Percentiles rank a stretch among this genome's conserved stretches.
These are phyloP conservation scores for Solanum clarkiae DNA, from an alignment of 257 asterid species.

Conservation along the genomic window DNA sequence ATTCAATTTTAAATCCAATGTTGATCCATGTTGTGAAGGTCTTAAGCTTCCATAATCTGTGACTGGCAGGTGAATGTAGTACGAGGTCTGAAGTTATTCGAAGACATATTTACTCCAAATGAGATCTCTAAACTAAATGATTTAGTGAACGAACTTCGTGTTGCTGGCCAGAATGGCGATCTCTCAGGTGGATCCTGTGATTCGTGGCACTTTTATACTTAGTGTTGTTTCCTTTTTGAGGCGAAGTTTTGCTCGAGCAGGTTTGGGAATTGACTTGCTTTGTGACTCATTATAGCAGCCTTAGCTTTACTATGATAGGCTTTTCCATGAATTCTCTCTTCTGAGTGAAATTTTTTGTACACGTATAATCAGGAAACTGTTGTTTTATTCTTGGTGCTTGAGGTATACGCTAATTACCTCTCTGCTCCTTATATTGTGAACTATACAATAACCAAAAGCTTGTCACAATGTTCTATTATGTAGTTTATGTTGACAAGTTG, in stretches of 20 bases:
- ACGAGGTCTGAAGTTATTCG: slow-evolving; percentile 83
- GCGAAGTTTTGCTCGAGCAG: slow-evolving; percentile 59
- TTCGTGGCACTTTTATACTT: slow-evolving; percentile 74
- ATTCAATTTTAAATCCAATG: not conserved
- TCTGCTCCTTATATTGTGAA: not conserved
- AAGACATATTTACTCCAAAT: slow-evolving; percentile 48
- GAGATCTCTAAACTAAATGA: slow-evolving; percentile 77
- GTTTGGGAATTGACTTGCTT: slow-evolving; percentile 54
- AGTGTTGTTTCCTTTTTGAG: slow-evolving; percentile 64
- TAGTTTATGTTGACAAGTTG: not conserved
- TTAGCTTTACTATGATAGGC: not conserved
- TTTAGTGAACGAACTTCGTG: slow-evolving; percentile 69
- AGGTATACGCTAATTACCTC: not conserved
- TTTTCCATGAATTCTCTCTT: not conserved
- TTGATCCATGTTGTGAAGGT: not conserved
- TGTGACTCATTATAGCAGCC: slow-evolving; percentile 8
- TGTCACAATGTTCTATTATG: not conserved
- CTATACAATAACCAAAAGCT: not conserved
- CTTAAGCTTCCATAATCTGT: not conserved
- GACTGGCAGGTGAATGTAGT: slow-evolving; percentile 75
- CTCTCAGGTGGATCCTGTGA: slow-evolving; percentile 98
- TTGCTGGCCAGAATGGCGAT: slow-evolving; percentile 89
- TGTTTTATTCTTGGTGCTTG: not conserved
- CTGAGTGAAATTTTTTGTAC: not conserved
- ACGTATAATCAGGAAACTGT: not conserved